Evolutionary conservation across 2,329 filamentous ascomycete genomes (phyloP).

Genomic region (Lasiodiplodia theobromae): DNA sequence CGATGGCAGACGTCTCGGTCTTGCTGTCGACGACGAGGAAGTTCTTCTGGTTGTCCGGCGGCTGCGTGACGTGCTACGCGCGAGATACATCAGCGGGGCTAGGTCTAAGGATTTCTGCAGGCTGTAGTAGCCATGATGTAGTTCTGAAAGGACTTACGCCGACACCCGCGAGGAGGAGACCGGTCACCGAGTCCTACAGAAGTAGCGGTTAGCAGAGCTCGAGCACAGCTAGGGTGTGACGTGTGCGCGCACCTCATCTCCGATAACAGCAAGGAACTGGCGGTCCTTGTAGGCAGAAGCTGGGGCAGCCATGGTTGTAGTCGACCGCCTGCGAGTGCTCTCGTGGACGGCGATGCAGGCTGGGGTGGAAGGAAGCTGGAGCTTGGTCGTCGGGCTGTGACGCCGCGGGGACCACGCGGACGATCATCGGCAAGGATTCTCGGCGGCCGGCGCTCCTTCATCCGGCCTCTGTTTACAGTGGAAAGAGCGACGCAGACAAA

Average conservation of each 20-base stretch:
- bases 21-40: constrained; percentile 96
- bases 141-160: constrained; percentile 67
- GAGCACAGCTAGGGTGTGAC: constrained; percentile 26
- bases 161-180: constrained; percentile 91
- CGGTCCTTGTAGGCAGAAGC: constrained; percentile 74
- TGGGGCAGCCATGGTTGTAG: constrained; percentile 63
- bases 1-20: constrained; percentile 87
- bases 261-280: constrained; percentile 96
- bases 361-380: constrained; percentile 21
- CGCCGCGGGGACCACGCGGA: constrained; percentile 17
- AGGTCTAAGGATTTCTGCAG: not conserved
- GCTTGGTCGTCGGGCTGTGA: constrained; percentile 28
- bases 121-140: not conserved
- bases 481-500: not conserved
- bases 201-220: constrained; percentile 17
- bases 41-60: constrained; percentile 92
- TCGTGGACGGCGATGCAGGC: constrained; percentile 23
- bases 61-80: constrained; percentile 82
- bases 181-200: constrained; percentile 88
- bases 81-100: not conserved
- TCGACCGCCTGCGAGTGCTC: not conserved
- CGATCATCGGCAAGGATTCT: not conserved
- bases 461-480: constrained; percentile 7
- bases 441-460: constrained; percentile 1
- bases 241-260: constrained; percentile 77